phyloP scores from a whole-genome alignment of 148 eudicot species.

The Fagopyrum tataricum region DNA sequence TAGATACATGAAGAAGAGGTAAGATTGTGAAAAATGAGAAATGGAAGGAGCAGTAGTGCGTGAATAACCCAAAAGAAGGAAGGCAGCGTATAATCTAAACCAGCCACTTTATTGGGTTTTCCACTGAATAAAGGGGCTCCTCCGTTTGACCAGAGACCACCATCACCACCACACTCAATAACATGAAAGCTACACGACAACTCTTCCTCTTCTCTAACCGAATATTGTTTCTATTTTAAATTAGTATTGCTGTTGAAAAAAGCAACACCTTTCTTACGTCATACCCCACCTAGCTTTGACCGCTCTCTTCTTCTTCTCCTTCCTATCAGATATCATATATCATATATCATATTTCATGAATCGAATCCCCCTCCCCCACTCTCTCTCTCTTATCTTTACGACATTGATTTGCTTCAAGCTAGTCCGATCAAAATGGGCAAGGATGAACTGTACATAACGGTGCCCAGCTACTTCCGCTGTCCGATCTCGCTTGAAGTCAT shows the following conservation, averaged over 20 bases:
- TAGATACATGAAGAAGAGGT: too few relatives aligned
- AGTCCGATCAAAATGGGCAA: constrained; percentile 24
- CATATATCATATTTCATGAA: neutral
- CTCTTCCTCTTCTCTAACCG: neutral
- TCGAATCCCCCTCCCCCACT: neutral
- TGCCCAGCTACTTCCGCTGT: constrained; percentile 57
- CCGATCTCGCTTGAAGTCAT: constrained; percentile 73
- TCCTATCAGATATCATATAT: neutral
- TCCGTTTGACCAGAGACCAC: constrained; percentile 31
- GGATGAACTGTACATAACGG: constrained; percentile 36
- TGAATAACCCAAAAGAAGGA: neutral
- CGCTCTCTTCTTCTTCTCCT: neutral
- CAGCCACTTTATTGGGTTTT: neutral
- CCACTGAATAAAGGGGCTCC: constrained; percentile 9
- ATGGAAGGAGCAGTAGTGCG: neutral
- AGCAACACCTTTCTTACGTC: constrained; percentile 7
- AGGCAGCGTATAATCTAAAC: neutral
- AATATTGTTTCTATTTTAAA: neutral
- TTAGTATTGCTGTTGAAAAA: neutral
- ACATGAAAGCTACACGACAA: constrained; percentile 9
- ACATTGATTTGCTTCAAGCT: neutral
- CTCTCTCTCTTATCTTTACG: neutral
- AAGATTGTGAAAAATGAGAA: too few relatives aligned
- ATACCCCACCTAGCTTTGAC: constrained; percentile 11
- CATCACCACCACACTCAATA: neutral